Evolutionary conservation across 441 rosid species (phyloP).

Genomic region (Mallotus repandus): DNA sequence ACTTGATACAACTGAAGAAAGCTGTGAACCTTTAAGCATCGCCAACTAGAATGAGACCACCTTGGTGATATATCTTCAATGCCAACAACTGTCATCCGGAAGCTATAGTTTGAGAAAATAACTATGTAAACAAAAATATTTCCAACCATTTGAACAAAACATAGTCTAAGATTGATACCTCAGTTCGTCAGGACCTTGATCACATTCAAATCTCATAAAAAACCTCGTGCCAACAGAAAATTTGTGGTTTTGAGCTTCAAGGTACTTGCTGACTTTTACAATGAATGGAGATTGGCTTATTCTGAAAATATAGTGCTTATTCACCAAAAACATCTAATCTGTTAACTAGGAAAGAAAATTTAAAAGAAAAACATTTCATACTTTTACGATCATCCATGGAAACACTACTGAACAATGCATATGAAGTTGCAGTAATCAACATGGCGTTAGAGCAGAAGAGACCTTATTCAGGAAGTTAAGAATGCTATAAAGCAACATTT

Average conservation of each 20-base stretch:
- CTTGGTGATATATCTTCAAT: constrained; percentile 72
- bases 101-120: constrained; percentile 44
- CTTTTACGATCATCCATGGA: too few species aligned
- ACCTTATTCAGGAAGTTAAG: too few species aligned
- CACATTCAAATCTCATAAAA: constrained; percentile 99
- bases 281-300: constrained; percentile 96
- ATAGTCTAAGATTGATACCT: constrained; percentile 44
- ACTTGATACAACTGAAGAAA: constrained; percentile 10
- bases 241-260: constrained; percentile 83
- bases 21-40: constrained; percentile 80
- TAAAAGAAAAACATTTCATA: too few species aligned
- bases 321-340: neutral
- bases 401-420: too few species aligned
- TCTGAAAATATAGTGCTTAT: constrained; percentile 41
- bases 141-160: constrained; percentile 14
- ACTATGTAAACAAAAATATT: constrained; percentile 4
- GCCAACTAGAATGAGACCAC: constrained; percentile 96
- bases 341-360: neutral
- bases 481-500: too few species aligned
- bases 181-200: constrained; percentile 87
- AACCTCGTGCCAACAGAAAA: constrained; percentile 97
- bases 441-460: too few species aligned
- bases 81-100: constrained; percentile 95
- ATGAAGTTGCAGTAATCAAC: too few species aligned
- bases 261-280: constrained; percentile 81